phyloP scores from a whole-genome alignment of 441 rosid species.

The Capsella rubella region DNA sequence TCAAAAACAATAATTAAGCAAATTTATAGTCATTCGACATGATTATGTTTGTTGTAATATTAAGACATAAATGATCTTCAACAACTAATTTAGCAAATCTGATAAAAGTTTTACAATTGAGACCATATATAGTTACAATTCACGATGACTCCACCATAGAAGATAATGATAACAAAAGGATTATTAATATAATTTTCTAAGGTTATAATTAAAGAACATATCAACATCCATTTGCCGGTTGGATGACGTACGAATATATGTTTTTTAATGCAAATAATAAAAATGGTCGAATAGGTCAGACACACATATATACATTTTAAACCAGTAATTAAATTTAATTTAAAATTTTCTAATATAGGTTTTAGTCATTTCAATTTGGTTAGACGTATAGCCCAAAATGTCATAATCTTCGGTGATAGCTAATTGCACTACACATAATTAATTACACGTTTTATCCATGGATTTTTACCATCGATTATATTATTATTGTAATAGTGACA shows the following conservation, averaged over 20 bases:
- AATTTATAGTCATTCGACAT: too few species aligned
- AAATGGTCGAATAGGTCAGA: slow-evolving; percentile 34
- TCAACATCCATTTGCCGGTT: slow-evolving; percentile 44
- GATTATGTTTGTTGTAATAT: too few species aligned
- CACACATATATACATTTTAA: background rate
- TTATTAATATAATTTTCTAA: background rate
- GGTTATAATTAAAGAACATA: slow-evolving; percentile 32
- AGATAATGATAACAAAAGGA: slow-evolving; percentile 24
- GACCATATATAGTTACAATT: too few species aligned
- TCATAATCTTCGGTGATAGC: background rate
- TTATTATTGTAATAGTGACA: too few species aligned
- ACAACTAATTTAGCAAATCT: too few species aligned
- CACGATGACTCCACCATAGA: slow-evolving; percentile 3
- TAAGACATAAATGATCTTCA: too few species aligned
- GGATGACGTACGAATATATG: slow-evolving; percentile 23
- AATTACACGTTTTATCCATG: too few species aligned
- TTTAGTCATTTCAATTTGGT: background rate
- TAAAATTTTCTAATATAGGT: background rate
- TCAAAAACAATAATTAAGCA: too few species aligned
- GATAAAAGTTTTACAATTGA: too few species aligned
- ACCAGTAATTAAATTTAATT: background rate
- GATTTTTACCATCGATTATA: too few species aligned
- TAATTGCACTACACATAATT: too few species aligned
- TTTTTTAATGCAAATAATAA: background rate
- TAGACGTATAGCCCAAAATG: background rate